phyloP scores from a whole-genome alignment of 1,284 basidiomycete species.

The Trichosporon sp. region DNA sequence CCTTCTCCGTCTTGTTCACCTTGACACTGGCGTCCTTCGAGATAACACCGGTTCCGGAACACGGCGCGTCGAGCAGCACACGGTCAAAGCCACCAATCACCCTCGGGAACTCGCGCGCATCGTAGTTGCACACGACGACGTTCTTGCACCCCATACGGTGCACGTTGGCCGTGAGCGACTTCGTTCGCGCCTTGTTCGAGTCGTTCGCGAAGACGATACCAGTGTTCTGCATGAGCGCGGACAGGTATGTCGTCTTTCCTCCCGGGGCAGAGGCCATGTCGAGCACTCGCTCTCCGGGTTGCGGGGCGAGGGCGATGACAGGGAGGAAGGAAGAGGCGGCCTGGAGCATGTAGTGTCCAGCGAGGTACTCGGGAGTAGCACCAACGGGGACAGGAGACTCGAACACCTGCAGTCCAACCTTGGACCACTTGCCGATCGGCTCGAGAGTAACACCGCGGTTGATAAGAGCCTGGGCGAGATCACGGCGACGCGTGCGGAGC shows the following conservation, averaged over 20 bases:
- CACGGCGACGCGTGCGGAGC: conserved; percentile 82
- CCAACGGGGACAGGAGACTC: conserved; percentile 93
- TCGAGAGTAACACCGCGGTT: conserved; percentile 96
- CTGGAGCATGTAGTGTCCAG: conserved; percentile 99
- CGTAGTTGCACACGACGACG: conserved; percentile 94
- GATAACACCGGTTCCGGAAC: conserved; percentile 96
- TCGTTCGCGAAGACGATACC: conserved; percentile 99
- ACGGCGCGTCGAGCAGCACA: conserved; percentile 93
- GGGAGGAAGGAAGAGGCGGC: conserved; percentile 99
- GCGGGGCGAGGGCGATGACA: conserved; percentile 88
- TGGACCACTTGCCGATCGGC: conserved; percentile 98
- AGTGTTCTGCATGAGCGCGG: conserved; percentile 94
- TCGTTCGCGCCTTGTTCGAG: conserved; percentile 88
- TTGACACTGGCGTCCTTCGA: conserved; percentile 97
- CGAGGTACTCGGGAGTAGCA: conserved; percentile 97
- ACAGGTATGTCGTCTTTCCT: conserved; percentile 94
- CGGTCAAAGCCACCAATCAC: conserved; percentile 98
- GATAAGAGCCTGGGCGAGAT: conserved; percentile 89
- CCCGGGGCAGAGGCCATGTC: conserved; percentile 99
- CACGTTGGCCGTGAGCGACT: conserved; percentile 93
- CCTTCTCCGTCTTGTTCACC: conserved; percentile 93
- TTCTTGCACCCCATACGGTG: conserved; percentile 98
- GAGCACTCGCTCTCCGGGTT: conserved; percentile 87
- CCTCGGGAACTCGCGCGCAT: conserved; percentile 97
- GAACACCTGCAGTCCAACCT: conserved; percentile 96